Percentiles rank a stretch among this genome's conserved stretches.
Evolutionary conservation across 2,329 filamentous ascomycete genomes (phyloP).

Genomic region (Penicillium sp.): DNA sequence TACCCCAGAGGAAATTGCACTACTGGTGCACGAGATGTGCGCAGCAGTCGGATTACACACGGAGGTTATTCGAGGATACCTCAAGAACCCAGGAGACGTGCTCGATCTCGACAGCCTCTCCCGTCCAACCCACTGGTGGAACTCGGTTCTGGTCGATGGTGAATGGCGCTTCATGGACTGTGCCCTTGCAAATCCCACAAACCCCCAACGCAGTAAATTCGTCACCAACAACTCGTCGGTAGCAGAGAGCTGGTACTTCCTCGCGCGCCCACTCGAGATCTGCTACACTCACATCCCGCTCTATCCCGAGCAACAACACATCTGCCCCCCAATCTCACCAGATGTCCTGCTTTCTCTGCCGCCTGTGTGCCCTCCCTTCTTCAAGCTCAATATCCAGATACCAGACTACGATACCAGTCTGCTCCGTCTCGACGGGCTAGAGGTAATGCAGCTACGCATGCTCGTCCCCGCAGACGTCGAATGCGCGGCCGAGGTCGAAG

Average conservation of each 20-base stretch:
- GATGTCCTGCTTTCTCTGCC: constrained; percentile 84
- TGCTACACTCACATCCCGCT: constrained; percentile 96
- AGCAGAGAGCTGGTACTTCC: constrained; percentile 90
- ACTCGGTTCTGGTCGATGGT: constrained; percentile 83
- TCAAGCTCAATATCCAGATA: constrained; percentile 75
- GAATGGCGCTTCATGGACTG: constrained; percentile 98
- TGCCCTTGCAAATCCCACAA: constrained; percentile 84
- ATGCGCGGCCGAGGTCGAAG: constrained; percentile 86
- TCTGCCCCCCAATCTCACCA: constrained; percentile 81
- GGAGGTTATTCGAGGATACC: constrained; percentile 81
- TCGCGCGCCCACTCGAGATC: constrained; percentile 79
- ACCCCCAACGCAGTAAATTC: constrained; percentile 74
- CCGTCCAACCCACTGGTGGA: constrained; percentile 97
- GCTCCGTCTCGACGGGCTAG: constrained; percentile 80
- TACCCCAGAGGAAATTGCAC: constrained; percentile 82
- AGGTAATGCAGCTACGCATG: constrained; percentile 87
- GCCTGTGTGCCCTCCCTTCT: constrained; percentile 80
- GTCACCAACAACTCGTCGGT: constrained; percentile 65
- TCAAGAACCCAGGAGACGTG: constrained; percentile 83
- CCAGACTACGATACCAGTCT: constrained; percentile 87
- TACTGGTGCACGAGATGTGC: constrained; percentile 91
- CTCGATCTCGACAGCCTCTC: constrained; percentile 76
- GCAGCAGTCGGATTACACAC: constrained; percentile 79
- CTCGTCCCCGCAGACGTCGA: constrained; percentile 86
- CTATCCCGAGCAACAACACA: constrained; percentile 82